Percentiles rank a stretch among this genome's conserved stretches.
Conservation (phyloP, 1,284 basidiomycete genomes). For the Ceratobasidium sp. region DNA sequence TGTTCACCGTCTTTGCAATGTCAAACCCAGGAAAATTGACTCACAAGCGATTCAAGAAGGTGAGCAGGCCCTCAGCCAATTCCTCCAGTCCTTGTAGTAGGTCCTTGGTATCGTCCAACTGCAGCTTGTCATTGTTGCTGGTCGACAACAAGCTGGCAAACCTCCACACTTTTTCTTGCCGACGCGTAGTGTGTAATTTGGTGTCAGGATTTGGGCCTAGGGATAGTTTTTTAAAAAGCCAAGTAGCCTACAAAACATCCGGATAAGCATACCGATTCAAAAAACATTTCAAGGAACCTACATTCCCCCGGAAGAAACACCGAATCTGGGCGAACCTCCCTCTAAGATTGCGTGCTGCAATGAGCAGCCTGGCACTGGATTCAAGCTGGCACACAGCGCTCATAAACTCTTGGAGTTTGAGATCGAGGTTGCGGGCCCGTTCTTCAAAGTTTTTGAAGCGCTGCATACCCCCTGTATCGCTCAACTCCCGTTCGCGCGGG, state of each 20-base stretch:
- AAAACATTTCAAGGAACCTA: not conserved
- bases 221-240: not conserved
- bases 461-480: conserved; percentile 13
- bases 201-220: conserved; percentile 17
- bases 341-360: conserved; percentile 42
- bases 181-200: conserved; percentile 32
- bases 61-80: conserved; percentile 71
- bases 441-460: not conserved
- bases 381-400: conserved; percentile 48
- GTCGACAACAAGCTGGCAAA: not conserved
- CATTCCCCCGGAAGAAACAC: conserved; percentile 48
- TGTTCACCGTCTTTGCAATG: too few species aligned
- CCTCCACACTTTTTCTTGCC: conserved; percentile 32
- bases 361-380: conserved; percentile 39
- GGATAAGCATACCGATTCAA: not conserved
- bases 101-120: conserved; percentile 65
- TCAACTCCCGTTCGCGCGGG: not conserved
- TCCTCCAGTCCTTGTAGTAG: conserved; percentile 72
- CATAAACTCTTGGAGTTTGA: conserved; percentile 46
- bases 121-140: conserved; percentile 48
- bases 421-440: conserved; percentile 15
- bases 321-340: conserved; percentile 45
- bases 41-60: conserved; percentile 74
- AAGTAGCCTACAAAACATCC: not conserved
- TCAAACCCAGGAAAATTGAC: not conserved